phyloP scores from a whole-genome alignment of 1,139 yeast species.

The Blastobotrys buckinghamii region DNA sequence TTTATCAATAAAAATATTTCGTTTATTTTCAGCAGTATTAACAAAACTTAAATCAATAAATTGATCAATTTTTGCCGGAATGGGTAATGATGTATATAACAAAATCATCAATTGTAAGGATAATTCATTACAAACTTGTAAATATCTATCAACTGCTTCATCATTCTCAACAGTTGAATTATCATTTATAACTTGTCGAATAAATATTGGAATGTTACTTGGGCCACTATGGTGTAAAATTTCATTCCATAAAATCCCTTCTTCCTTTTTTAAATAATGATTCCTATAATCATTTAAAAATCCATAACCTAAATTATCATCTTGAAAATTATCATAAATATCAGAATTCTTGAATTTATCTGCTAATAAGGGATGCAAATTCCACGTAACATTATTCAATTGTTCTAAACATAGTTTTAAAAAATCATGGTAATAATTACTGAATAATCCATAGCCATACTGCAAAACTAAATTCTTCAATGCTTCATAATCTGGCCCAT shows the following conservation, averaged over 20 bases:
- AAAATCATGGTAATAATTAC: neutral
- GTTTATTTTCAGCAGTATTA: neutral
- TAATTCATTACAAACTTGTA: conserved; percentile 6
- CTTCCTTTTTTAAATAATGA: neutral
- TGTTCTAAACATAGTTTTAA: neutral
- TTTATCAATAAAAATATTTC: neutral
- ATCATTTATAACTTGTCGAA: neutral
- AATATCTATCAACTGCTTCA: conserved; percentile 3
- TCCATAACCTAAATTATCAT: neutral
- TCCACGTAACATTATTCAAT: conserved; percentile 5
- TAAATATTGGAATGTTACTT: conserved; percentile 2
- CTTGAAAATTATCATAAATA: neutral
- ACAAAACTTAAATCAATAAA: neutral
- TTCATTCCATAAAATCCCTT: conserved; percentile 4
- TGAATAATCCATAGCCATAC: conserved; percentile 3
- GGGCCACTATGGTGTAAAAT: neutral
- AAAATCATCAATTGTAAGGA: conserved; percentile 1
- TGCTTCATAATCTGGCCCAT: neutral
- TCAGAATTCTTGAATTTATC: conserved; percentile 52
- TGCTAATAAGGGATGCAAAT: conserved; percentile 74
- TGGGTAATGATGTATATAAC: conserved; percentile 1
- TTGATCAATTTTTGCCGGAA: neutral
- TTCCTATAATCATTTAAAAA: conserved; percentile 6
- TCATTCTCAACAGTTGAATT: neutral
- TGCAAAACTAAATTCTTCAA: neutral